phyloP scores from a whole-genome alignment of 495 filamentous ascomycete species.

The Parachaetomium inaequale region DNA sequence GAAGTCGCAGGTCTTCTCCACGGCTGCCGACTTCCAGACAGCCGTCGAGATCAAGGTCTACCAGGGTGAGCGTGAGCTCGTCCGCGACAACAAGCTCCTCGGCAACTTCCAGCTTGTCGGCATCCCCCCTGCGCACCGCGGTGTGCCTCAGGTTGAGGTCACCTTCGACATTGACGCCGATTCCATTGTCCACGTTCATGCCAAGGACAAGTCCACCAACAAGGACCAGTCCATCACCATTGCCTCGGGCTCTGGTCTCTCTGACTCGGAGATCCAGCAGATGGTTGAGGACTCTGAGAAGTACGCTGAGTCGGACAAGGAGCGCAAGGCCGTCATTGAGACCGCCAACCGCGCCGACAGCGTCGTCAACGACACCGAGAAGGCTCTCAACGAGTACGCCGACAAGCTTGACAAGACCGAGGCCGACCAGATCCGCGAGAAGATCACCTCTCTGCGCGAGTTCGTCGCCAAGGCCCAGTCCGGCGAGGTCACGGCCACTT shows the following conservation, averaged over 20 bases:
- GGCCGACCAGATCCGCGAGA: conserved; percentile 86
- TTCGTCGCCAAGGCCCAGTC: conserved; percentile 92
- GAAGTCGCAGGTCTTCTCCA: conserved; percentile 99
- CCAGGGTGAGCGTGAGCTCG: conserved; percentile 99
- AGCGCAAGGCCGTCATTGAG: conserved; percentile 93
- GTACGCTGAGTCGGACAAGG: conserved; percentile 92
- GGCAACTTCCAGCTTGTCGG: conserved; percentile 99
- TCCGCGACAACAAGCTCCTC: conserved; percentile 97
- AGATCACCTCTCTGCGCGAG: conserved; percentile 85
- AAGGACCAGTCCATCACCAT: conserved; percentile 99
- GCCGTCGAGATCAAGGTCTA: conserved; percentile 99
- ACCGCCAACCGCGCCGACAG: conserved; percentile 94
- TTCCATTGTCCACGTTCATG: conserved; percentile 97
- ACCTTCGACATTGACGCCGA: conserved; percentile 99
- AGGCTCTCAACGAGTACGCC: conserved; percentile 93
- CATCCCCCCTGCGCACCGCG: conserved; percentile 94
- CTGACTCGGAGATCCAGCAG: conserved; percentile 84
- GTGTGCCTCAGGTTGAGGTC: conserved; percentile 96
- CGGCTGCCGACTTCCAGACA: conserved; percentile 97
- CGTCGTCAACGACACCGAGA: conserved; percentile 96
- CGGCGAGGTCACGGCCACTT: conserved; percentile 79
- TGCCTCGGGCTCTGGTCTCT: conserved; percentile 96
- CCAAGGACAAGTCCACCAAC: conserved; percentile 98
- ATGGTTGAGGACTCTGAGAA: conserved; percentile 99
- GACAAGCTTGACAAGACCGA: conserved; percentile 96